phyloP scores from a whole-genome alignment of 495 filamentous ascomycete species.

The Hypoxylon crocopeplum region DNA sequence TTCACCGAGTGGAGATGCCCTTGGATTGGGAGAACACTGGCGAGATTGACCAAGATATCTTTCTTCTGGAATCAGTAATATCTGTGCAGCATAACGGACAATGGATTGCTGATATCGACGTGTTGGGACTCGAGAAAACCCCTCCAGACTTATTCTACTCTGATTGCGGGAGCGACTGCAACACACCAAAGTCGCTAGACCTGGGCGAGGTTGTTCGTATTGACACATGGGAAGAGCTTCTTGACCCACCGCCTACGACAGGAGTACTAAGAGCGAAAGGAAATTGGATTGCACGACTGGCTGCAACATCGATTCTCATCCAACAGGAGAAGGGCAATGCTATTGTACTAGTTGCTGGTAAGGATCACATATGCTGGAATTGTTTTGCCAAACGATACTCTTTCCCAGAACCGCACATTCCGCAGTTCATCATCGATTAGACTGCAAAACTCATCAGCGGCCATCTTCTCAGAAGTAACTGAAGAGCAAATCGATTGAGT shows the following conservation, averaged over 20 bases:
- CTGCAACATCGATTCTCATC: neutral
- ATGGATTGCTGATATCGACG: conserved; percentile 50
- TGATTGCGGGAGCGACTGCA: neutral
- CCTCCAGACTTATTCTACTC: neutral
- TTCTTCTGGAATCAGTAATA: conserved; percentile 42
- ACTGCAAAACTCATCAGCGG: no score
- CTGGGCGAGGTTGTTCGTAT: neutral
- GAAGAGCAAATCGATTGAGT: no score
- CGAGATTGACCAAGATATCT: conserved; percentile 33
- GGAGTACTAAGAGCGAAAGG: neutral
- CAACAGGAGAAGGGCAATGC: neutral
- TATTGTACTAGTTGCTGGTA: neutral
- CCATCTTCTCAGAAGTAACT: no score
- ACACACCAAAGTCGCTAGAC: neutral
- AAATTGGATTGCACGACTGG: neutral
- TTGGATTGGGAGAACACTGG: conserved; percentile 29
- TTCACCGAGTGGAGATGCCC: conserved; percentile 45
- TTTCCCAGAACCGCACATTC: neutral
- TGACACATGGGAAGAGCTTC: neutral
- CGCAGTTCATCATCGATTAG: neutral
- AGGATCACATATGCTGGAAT: neutral
- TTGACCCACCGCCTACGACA: neutral
- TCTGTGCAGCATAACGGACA: conserved; percentile 41
- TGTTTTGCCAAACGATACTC: neutral
- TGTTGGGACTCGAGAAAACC: conserved; percentile 6